These are phyloP conservation scores for Colletotrichum graminicola DNA, from an alignment of 2,329 filamentous ascomycete species.

Conservation along the genomic window DNA sequence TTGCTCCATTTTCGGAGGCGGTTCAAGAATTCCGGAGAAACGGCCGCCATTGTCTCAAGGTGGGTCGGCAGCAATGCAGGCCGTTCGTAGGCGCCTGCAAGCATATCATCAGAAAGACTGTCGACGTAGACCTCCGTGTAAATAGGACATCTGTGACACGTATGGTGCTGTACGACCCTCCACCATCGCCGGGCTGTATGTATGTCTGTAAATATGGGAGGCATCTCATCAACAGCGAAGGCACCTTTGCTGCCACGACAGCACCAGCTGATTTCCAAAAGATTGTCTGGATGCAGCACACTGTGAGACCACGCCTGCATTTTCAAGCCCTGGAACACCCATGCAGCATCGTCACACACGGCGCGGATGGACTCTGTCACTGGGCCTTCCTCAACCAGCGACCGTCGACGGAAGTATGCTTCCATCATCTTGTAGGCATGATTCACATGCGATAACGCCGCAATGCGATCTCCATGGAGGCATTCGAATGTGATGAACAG, in stretches of 20 bases:
- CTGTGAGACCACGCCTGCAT: constrained; percentile 39
- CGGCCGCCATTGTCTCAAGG: constrained; percentile 48
- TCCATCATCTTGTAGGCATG: constrained; percentile 48
- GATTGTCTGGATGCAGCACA: constrained; percentile 17
- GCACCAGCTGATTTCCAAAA: constrained; percentile 30
- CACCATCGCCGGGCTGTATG: constrained; percentile 54
- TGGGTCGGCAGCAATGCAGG: constrained; percentile 49
- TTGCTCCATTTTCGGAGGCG: constrained; percentile 56
- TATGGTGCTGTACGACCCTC: constrained; percentile 53
- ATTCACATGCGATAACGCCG: constrained; percentile 55
- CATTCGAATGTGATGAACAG: constrained; percentile 58
- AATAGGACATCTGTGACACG: constrained; percentile 54
- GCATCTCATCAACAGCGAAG: constrained; percentile 53
- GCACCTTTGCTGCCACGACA: constrained; percentile 44
- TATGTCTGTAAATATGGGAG: constrained; percentile 47
- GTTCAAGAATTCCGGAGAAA: constrained; percentile 53
- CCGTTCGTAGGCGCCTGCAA: constrained; percentile 47
- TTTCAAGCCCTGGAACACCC: constrained; percentile 38
- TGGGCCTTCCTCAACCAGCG: background rate
- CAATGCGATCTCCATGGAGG: constrained; percentile 55
- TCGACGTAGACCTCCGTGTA: constrained; percentile 45
- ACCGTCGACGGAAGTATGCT: constrained; percentile 18
- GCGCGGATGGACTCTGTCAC: constrained; percentile 29
- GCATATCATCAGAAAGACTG: constrained; percentile 46
- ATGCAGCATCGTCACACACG: constrained; percentile 35